Conservation (phyloP, 805 yeast genomes). For the Candida glaebosa region DNA sequence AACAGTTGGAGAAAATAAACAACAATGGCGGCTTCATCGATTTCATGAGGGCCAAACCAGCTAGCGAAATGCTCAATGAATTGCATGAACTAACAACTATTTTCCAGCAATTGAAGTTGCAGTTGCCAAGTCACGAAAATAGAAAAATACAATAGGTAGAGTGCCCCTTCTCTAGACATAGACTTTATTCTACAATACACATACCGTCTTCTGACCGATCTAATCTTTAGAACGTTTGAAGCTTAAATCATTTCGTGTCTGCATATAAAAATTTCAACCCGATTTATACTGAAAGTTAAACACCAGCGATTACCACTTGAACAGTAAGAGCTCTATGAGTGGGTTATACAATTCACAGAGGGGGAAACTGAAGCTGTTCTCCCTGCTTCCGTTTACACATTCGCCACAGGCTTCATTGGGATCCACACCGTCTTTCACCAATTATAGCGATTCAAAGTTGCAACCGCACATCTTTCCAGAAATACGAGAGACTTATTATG, state of each 20-base stretch:
- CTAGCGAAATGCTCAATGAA: constrained; percentile 24
- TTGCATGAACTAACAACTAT: constrained; percentile 11
- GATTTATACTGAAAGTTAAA: too few species aligned
- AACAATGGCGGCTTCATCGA: constrained; percentile 23
- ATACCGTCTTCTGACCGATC: not conserved
- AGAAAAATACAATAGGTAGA: too few species aligned
- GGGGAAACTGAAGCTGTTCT: not conserved
- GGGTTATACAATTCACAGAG: not conserved
- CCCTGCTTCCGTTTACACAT: constrained; percentile 1
- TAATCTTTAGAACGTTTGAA: not conserved
- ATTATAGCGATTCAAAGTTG: not conserved
- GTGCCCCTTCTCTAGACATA: too few species aligned
- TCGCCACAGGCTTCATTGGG: not conserved
- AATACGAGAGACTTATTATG: constrained; percentile 28
- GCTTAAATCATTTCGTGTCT: not conserved
- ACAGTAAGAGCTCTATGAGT: not conserved
- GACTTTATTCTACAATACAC: too few species aligned
- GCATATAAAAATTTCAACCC: too few species aligned
- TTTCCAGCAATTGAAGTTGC: not conserved
- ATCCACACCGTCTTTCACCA: not conserved
- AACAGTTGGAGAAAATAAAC: constrained; percentile 20
- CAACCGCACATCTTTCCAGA: constrained; percentile 10
- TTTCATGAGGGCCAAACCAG: constrained; percentile 15
- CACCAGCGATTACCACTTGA: not conserved
- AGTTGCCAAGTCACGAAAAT: not conserved